Conservation (phyloP, 148 eudicot genomes). For the Rhododendron molle region DNA sequence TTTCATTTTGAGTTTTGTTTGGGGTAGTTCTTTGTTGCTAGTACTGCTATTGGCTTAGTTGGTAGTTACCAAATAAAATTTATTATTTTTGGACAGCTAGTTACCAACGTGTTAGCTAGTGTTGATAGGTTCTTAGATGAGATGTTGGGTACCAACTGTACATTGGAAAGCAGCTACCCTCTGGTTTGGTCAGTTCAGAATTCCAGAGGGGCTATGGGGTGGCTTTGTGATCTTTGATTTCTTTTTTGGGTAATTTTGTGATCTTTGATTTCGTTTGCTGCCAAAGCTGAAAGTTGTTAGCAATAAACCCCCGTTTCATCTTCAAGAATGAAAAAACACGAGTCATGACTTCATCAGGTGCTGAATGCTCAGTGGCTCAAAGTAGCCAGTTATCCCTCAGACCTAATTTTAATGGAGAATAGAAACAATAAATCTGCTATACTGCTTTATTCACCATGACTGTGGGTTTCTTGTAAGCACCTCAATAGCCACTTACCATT, state of each 20-base stretch:
- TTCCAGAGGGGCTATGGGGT: neutral
- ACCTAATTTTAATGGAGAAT: neutral
- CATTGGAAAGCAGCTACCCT: neutral
- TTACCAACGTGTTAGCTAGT: neutral
- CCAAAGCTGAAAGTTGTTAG: neutral
- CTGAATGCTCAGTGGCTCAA: neutral
- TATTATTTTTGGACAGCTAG: neutral
- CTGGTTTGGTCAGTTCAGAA: neutral
- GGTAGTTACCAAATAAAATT: neutral
- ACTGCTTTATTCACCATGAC: constrained; percentile 24
- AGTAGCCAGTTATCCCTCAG: constrained; percentile 1
- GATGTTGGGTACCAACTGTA: neutral
- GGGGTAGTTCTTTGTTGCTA: neutral
- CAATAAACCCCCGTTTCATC: neutral
- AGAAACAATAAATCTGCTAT: neutral
- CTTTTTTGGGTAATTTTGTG: too few relatives aligned
- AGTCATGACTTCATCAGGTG: neutral
- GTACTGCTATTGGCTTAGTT: neutral
- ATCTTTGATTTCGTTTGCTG: neutral
- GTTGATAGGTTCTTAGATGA: neutral
- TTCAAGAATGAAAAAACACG: neutral
- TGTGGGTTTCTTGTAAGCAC: constrained; percentile 5
- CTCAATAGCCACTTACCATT: neutral
- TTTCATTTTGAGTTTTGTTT: neutral
- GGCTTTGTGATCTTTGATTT: neutral